These are phyloP conservation scores for Ascosphaera apis DNA, from an alignment of 2,329 filamentous ascomycete genomes.

Conservation along the genomic window DNA sequence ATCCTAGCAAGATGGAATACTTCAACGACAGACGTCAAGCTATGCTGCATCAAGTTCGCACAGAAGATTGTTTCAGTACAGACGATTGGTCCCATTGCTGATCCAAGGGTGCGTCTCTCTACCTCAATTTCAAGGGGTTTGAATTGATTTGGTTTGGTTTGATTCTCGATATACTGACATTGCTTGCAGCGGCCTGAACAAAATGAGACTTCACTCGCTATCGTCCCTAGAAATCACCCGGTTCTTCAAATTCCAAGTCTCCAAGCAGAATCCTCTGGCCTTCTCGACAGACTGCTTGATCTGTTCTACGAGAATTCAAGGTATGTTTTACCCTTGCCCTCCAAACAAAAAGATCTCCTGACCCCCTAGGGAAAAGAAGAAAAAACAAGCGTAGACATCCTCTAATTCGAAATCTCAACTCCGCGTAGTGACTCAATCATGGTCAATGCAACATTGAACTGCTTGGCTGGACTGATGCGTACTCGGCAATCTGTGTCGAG, in stretches of 20 bases:
- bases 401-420: not conserved
- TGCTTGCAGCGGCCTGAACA: conserved; percentile 42
- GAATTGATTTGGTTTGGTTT: too few relatives aligned
- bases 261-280: conserved; percentile 77
- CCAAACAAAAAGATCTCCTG: conserved; percentile 1
- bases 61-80: conserved; percentile 84
- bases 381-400: not conserved
- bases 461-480: conserved; percentile 60
- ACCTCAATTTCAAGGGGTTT: not conserved
- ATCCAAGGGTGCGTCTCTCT: conserved; percentile 47
- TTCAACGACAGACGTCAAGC: conserved; percentile 49
- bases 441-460: conserved; percentile 80
- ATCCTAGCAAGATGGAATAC: conserved; percentile 77
- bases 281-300: conserved; percentile 68
- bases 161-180: conserved; percentile 4
- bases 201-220: conserved; percentile 65
- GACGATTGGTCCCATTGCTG: conserved; percentile 57
- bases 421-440: conserved; percentile 55
- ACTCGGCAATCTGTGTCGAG: conserved; percentile 57
- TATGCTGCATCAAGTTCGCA: conserved; percentile 95
- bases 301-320: conserved; percentile 69
- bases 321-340: conserved; percentile 27
- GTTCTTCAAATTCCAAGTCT: conserved; percentile 57
- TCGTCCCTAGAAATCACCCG: conserved; percentile 64
- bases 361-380: not conserved